A percentile compares a stretch with the other conserved stretches of the same genome.
Conservation (phyloP, 768 basidiomycete genomes). For the Tephrocybe sp. region DNA sequence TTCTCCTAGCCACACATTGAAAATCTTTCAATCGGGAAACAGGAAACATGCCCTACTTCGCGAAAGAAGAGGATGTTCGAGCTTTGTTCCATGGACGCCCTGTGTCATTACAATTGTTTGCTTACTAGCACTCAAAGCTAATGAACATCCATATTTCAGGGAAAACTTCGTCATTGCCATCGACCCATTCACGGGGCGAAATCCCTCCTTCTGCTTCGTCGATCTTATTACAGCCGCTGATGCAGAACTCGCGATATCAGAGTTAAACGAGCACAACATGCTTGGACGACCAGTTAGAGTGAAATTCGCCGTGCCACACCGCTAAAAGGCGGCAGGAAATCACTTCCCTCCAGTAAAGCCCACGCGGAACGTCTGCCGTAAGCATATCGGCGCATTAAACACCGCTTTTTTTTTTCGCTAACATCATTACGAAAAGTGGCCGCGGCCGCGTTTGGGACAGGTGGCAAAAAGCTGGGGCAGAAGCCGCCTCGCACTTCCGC, state of each 20-base stretch:
- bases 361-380: conserved; percentile 1
- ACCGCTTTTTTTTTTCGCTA: neutral
- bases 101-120: neutral
- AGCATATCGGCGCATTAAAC: neutral
- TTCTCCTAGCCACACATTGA: too few relatives aligned
- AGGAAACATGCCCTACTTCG: conserved; percentile 3
- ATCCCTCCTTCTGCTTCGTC: conserved; percentile 7
- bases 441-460: conserved; percentile 1
- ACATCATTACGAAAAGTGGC: neutral
- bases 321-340: neutral
- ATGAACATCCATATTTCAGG: neutral
- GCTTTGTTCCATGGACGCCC: neutral
- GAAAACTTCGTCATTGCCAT: conserved; percentile 2
- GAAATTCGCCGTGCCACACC: neutral
- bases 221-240: neutral
- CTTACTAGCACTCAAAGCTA: too few relatives aligned
- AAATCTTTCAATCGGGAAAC: neutral
- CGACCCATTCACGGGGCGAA: conserved; percentile 6
- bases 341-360: neutral
- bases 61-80: neutral
- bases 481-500: neutral
- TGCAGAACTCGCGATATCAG: neutral
- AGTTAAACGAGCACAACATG: neutral
- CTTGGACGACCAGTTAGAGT: neutral
- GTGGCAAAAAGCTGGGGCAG: neutral